Base-by-base conservation (phyloP, 768 basidiomycete species). In the Mycena indigotica region DNA sequence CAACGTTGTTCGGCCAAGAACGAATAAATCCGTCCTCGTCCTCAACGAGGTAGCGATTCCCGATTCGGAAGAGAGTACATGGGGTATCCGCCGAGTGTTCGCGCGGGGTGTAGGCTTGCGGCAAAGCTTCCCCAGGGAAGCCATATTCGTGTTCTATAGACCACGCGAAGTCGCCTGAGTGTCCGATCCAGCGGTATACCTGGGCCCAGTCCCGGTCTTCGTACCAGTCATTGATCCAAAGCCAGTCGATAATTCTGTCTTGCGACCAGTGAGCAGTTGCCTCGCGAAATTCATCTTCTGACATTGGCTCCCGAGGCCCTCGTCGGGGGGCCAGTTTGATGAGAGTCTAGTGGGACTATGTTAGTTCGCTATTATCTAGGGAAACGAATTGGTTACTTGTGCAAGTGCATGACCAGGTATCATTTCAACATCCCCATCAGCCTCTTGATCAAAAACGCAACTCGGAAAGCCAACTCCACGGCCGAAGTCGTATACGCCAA, bases 401-500 rank as follows among this genome's bases (percentile, higher is more conserved):
- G 35, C 10, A 38, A 38, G 35, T 10, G 35, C n/a, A 38, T 10
- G 12, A 10, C n/a, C 35, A 10, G 35, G 35, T n/a, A 10, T n/a
- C 12, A 38, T 38, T 38, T n/a, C 35, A n/a, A 38, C 35, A 38
- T 10, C 35, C n/a, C n/a, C n/a, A n/a, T n/a, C n/a, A n/a, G n/a
- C n/a, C n/a, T n/a, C n/a, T n/a, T n/a, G n/a, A n/a, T n/a, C n/a
- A 38, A 38, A 10, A n/a, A 38, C 12, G n/a, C 10, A 10, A n/a
- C 35, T 38, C 35, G 35, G 35, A 38, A 38, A 38, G 12, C 12
- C 12, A 10, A 38, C 12, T 38, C 50, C 13, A 0, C 6, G 6
- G 16, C 53, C 48, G 5, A 23, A 50, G 41, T 62, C 56, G 23
- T 54, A 62, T 28, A 62, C 49, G 5, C 58, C 58, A 1, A 63